These are phyloP conservation scores for Cladobotryum protrusum DNA, from an alignment of 2,329 filamentous ascomycete species.

Conservation along the genomic window DNA sequence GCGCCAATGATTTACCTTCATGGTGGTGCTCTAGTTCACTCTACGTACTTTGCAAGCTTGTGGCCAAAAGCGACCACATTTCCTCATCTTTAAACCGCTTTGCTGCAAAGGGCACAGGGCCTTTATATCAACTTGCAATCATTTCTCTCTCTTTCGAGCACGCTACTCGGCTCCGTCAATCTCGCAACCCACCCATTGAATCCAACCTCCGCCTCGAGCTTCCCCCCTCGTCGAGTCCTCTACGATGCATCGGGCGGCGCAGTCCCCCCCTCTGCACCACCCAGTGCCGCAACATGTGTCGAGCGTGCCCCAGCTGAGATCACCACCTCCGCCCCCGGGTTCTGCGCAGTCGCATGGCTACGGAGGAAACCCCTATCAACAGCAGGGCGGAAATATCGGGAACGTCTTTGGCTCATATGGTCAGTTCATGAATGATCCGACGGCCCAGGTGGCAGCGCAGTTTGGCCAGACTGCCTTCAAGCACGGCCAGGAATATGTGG, in stretches of 20 bases:
- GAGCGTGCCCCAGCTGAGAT: constrained; percentile 92
- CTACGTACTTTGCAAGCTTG: not conserved
- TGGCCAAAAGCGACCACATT: constrained; percentile 28
- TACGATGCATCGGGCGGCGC: constrained; percentile 76
- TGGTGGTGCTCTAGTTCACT: not conserved
- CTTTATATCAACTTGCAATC: too few species aligned
- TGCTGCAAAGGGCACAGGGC: too few species aligned
- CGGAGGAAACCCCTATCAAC: constrained; percentile 69
- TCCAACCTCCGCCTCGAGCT: not conserved
- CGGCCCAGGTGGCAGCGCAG: constrained; percentile 90
- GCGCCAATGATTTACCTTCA: not conserved
- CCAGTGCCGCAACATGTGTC: constrained; percentile 98
- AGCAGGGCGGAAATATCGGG: constrained; percentile 47
- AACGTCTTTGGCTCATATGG: constrained; percentile 69
- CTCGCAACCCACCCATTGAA: not conserved
- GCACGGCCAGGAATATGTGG: constrained; percentile 88
- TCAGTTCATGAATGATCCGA: constrained; percentile 92
- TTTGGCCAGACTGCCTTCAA: constrained; percentile 88
- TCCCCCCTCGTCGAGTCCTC: constrained; percentile 1
- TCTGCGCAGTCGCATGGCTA: constrained; percentile 62
- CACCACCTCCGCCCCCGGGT: constrained; percentile 74
- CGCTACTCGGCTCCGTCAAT: constrained; percentile 1
- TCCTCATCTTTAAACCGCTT: constrained; percentile 19
- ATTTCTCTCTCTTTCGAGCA: not conserved
- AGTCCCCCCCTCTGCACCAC: constrained; percentile 91